Evolutionary conservation across 345 rosid species (phyloP), one percentile per base, ranked within the genome.

Genomic region (Chamaenerion angustifolium): DNA sequence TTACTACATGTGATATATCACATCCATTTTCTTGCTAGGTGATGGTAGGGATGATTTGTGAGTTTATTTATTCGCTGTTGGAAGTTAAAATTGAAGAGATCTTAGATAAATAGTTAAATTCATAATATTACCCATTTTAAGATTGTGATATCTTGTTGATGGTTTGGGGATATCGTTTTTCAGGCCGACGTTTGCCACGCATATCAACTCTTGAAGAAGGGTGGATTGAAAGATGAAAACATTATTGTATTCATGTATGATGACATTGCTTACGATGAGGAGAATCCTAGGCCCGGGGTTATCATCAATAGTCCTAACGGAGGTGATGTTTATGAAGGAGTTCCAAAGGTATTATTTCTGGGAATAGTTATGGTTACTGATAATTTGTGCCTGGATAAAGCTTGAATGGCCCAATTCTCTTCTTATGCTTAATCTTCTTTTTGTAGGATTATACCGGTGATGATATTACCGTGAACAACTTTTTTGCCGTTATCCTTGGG

Each of bases 151-250:
- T 35, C 45, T 10, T 12, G 12, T 16, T 56, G 49, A 54, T 9
- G 27, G 21, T 17, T 27, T 58, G 0, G 10, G 27, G 52, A 7
- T 10, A 51, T n/a, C 18, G 42, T 16, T 57, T 41, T 60, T 40
- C 67, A 81, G 95, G 82, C 95, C 11, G 95, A 85, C 77, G 67
- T 92, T 41, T 92, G 96, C 46, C 98, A 92, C 70, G 95, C 98
- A 12, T 92, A 87, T 71, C 98, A 87, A 72, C 74, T 87, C 49
- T 55, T 92, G 70, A 92, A 62, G 68, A 78, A 84, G 63, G 98
- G 96, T 5, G 96, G 96, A 37, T 37, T 92, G 51, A 84, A 87
- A 55, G 98, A 92, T 45, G 96, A 92, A 69, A 92, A 92, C 53
- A 87, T 92, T 3, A 63, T 92, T 25, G 95, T 87, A 40, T 87